Conservation (phyloP, 1,284 basidiomycete species). For the Apiotrichum siamense region DNA sequence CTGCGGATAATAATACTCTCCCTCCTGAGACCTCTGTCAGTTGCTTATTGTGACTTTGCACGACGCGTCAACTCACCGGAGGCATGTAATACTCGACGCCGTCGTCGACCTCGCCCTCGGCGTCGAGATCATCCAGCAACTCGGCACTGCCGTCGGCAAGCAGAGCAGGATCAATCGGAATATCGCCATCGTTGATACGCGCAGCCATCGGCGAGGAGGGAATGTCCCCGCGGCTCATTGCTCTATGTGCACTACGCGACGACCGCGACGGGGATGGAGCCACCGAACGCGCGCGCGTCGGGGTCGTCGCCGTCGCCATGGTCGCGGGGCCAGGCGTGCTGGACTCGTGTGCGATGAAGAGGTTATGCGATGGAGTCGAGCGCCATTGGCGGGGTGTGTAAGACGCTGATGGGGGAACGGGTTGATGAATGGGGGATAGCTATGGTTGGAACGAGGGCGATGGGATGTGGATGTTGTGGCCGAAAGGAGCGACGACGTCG, state of each 20-base stretch:
- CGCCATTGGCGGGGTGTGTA: slow-evolving; percentile 2
- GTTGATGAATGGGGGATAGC: not conserved
- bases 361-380: not conserved
- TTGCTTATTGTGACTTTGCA: no score
- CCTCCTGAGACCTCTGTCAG: slow-evolving; percentile 8
- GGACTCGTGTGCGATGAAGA: not conserved
- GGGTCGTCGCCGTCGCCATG: slow-evolving; percentile 18
- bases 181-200: slow-evolving; percentile 4
- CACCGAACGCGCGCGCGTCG: slow-evolving; percentile 16
- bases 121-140: slow-evolving; percentile 17
- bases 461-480: not conserved
- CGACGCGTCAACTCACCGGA: slow-evolving; percentile 10
- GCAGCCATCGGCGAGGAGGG: slow-evolving; percentile 4
- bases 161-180: slow-evolving; percentile 14
- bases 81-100: slow-evolving; percentile 19
- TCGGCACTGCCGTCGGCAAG: slow-evolving; percentile 6
- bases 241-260: slow-evolving; percentile 8
- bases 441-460: not conserved
- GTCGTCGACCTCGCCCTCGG: slow-evolving; percentile 19
- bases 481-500: no score
- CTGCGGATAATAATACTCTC: slow-evolving; percentile 14
- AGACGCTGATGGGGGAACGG: not conserved
- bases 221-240: not conserved
- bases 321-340: not conserved
- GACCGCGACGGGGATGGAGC: slow-evolving; percentile 15